These are phyloP conservation scores for Iodosphaeria phyllophila DNA, from an alignment of 2,329 filamentous ascomycete genomes.

Conservation along the genomic window DNA sequence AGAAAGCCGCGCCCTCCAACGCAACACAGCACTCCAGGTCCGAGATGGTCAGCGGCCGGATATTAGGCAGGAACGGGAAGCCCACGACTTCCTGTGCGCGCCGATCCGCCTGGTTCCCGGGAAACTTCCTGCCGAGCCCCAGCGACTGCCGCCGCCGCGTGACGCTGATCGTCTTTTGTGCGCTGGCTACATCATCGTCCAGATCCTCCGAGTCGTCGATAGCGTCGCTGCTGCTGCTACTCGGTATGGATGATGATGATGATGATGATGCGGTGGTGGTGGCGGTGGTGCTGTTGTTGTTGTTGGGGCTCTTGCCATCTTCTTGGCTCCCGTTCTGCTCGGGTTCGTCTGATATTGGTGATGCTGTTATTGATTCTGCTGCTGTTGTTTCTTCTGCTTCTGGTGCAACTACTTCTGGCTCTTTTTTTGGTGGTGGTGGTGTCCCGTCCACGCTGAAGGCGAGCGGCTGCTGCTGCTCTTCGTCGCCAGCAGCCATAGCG, in stretches of 20 bases:
- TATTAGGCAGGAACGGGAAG: conserved; percentile 51
- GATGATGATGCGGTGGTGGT: conserved; percentile 2
- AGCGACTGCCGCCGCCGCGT: conserved; percentile 16
- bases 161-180: conserved; percentile 20
- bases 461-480: no score
- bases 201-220: conserved; percentile 21
- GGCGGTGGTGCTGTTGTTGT: neutral
- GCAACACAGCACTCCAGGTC: conserved; percentile 41
- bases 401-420: no score
- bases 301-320: conserved; percentile 1
- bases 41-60: conserved; percentile 50
- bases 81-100: conserved; percentile 25
- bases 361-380: no score
- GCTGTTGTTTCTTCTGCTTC: no score
- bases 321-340: no score
- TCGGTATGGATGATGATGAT: no score
- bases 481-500: no score
- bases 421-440: no score
- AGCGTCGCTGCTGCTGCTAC: conserved; percentile 10
- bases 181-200: conserved; percentile 16
- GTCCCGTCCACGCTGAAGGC: no score
- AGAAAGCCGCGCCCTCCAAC: conserved; percentile 35
- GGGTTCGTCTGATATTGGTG: no score
- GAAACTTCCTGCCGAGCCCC: no score
- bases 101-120: conserved; percentile 14